Percentiles rank a stretch among this genome's conserved stretches.
These are phyloP conservation scores for Lentinus brumalis DNA, from an alignment of 768 basidiomycete genomes.

Conservation along the genomic window DNA sequence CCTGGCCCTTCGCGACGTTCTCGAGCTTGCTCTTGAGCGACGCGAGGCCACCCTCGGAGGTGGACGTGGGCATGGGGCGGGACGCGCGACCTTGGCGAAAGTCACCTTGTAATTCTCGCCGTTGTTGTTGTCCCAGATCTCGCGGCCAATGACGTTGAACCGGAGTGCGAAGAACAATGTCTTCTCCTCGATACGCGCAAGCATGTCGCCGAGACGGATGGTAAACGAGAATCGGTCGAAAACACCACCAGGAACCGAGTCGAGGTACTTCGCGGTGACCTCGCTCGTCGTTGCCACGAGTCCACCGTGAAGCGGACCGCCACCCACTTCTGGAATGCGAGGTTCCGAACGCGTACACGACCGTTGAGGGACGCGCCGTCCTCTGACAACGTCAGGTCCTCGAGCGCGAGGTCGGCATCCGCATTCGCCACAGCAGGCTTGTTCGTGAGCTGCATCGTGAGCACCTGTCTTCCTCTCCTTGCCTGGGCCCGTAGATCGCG, in stretches of 20 bases:
- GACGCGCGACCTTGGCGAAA: slow-evolving; percentile 47
- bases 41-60: slow-evolving; percentile 46
- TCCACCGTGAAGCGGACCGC: slow-evolving; percentile 93
- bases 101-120: slow-evolving; percentile 77
- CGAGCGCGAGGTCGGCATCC: slow-evolving; percentile 52
- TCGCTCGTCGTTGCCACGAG: slow-evolving; percentile 96
- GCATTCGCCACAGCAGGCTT: slow-evolving; percentile 7
- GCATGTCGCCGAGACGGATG: slow-evolving; percentile 76
- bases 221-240: slow-evolving; percentile 79
- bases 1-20: slow-evolving; percentile 48
- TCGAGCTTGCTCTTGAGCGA: slow-evolving; percentile 71
- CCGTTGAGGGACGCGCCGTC: slow-evolving; percentile 67
- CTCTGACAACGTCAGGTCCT: slow-evolving; percentile 52
- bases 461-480: slow-evolving; percentile 30
- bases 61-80: slow-evolving; percentile 16
- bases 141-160: slow-evolving; percentile 67
- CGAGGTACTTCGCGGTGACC: slow-evolving; percentile 74
- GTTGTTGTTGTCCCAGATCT: slow-evolving; percentile 92
- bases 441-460: slow-evolving; percentile 24
- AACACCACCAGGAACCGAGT: slow-evolving; percentile 37
- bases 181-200: slow-evolving; percentile 80
- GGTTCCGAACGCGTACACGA: slow-evolving; percentile 75
- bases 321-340: slow-evolving; percentile 86
- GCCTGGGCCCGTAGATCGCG: slow-evolving; percentile 54
- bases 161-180: slow-evolving; percentile 78